Evolutionary conservation across 2,329 filamentous ascomycete genomes (phyloP).

Genomic region (Nigrospora oryzae): DNA sequence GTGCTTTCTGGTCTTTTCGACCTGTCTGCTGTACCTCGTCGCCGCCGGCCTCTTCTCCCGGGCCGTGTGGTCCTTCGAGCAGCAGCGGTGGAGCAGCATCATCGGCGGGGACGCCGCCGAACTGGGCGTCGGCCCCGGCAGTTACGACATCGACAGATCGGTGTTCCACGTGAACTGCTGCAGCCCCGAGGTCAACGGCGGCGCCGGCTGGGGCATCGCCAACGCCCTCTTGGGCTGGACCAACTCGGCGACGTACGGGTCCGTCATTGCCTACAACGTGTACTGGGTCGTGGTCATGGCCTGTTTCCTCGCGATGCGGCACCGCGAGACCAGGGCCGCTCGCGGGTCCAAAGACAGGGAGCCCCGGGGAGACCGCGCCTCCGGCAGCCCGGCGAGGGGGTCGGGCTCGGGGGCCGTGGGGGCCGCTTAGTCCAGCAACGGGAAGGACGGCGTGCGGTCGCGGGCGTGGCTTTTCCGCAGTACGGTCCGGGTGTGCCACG

Average conservation of each 20-base stretch:
- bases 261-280: slow-evolving; percentile 77
- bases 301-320: slow-evolving; percentile 56
- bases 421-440: neutral
- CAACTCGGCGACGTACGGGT: slow-evolving; percentile 82
- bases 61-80: slow-evolving; percentile 67
- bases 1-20: slow-evolving; percentile 72
- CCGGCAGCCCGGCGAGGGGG: neutral
- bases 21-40: slow-evolving; percentile 77
- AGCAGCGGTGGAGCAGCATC: slow-evolving; percentile 57
- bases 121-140: slow-evolving; percentile 54
- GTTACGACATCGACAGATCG: slow-evolving; percentile 68
- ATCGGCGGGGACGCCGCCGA: slow-evolving; percentile 49
- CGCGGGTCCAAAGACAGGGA: slow-evolving; percentile 12
- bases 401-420: neutral
- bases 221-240: slow-evolving; percentile 81
- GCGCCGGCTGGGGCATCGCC: slow-evolving; percentile 79
- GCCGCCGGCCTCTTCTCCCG: slow-evolving; percentile 75
- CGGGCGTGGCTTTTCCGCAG: no score
- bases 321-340: slow-evolving; percentile 50
- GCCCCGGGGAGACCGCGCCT: neutral
- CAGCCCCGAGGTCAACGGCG: slow-evolving; percentile 62
- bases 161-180: slow-evolving; percentile 87
- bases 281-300: slow-evolving; percentile 73
- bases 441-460: no score
- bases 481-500: no score